Percentiles rank a stretch among this genome's conserved stretches.
phyloP scores from a whole-genome alignment of 1,284 basidiomycete species.

The Puccinia triticina region DNA sequence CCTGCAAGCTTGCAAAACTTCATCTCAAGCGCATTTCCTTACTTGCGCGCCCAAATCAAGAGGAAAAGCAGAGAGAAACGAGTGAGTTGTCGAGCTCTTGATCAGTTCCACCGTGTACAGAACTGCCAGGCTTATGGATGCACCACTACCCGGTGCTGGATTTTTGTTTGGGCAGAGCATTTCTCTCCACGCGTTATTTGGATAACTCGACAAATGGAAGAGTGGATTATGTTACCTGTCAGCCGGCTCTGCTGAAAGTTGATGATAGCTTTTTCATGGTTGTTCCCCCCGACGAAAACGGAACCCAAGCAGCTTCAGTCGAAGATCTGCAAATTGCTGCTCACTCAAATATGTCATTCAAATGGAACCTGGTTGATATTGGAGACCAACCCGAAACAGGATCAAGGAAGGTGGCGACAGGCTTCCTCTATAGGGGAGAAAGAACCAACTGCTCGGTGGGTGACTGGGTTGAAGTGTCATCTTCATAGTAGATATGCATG shows the following conservation, averaged over 20 bases:
- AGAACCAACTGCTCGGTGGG: conserved; percentile 7
- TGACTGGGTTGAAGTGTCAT: neutral
- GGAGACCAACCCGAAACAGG: conserved; percentile 6
- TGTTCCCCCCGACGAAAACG: neutral
- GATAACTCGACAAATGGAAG: neutral
- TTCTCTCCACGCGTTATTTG: conserved; percentile 1
- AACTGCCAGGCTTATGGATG: neutral
- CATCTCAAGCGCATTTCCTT: neutral
- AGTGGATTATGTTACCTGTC: neutral
- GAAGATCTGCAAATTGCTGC: neutral
- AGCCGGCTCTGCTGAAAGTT: neutral
- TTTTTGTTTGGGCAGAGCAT: neutral
- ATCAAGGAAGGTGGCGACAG: neutral
- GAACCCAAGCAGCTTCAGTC: neutral
- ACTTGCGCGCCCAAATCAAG: neutral
- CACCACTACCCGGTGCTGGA: neutral
- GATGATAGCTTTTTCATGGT: conserved; percentile 15
- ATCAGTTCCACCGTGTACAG: neutral
- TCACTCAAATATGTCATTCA: conserved; percentile 13
- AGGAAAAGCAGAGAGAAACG: conserved; percentile 5
- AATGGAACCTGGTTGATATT: conserved; percentile 9
- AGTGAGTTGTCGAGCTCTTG: neutral
- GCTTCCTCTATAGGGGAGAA: conserved; percentile 9
- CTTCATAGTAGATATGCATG: neutral
- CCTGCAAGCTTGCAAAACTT: neutral